phyloP scores from a whole-genome alignment of 2,329 filamentous ascomycete genomes.

The Karstenula rhodostoma region DNA sequence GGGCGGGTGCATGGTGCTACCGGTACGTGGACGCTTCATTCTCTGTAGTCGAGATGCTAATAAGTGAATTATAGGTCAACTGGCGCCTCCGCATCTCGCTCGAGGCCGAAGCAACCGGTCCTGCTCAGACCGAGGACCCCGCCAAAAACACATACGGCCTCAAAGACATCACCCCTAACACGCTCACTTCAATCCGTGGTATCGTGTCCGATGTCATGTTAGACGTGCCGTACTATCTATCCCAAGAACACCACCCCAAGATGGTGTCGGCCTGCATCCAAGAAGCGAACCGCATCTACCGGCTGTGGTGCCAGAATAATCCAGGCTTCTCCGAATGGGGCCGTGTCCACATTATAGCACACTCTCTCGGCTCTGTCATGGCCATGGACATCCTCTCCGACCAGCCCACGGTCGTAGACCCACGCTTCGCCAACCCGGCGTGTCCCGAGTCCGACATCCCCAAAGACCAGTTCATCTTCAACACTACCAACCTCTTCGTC shows the following conservation, averaged over 20 bases:
- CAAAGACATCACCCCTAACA: conserved; percentile 90
- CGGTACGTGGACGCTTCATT: conserved; percentile 51
- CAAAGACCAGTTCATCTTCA: conserved; percentile 77
- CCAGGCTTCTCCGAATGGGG: conserved; percentile 82
- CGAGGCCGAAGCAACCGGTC: conserved; percentile 71
- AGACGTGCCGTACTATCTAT: conserved; percentile 97
- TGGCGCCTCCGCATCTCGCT: conserved; percentile 91
- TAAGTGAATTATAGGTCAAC: conserved; percentile 65
- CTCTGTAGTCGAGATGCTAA: conserved; percentile 19
- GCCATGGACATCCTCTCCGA: conserved; percentile 88
- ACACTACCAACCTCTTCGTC: conserved; percentile 88
- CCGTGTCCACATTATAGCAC: conserved; percentile 89
- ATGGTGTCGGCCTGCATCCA: conserved; percentile 90
- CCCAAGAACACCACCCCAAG: conserved; percentile 85
- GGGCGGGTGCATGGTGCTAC: conserved; percentile 91
- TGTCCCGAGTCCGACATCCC: conserved; percentile 58
- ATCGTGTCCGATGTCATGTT: conserved; percentile 98
- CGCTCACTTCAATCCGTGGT: conserved; percentile 87
- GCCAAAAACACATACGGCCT: conserved; percentile 71
- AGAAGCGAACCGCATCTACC: conserved; percentile 95
- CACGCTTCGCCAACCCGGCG: conserved; percentile 43
- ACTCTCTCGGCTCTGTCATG: conserved; percentile 95
- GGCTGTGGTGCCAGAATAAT: conserved; percentile 93
- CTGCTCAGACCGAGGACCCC: conserved; percentile 62
- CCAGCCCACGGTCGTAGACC: conserved; percentile 78